Evolutionary conservation across 768 basidiomycete genomes (phyloP).

Genomic region (Tricholoma matsutake): DNA sequence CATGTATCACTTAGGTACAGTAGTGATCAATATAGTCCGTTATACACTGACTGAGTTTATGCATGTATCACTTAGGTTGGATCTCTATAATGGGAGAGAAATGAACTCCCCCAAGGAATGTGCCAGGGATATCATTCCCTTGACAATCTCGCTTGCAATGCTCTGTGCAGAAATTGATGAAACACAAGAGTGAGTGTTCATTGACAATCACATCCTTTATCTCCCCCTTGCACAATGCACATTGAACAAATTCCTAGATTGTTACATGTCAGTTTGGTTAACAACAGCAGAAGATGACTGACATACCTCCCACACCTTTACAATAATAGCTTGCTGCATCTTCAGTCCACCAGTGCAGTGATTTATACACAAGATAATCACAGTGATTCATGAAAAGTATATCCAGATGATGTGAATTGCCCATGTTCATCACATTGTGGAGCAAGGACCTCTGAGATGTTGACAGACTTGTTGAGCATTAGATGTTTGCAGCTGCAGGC

Average conservation of each 20-base stretch:
- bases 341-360: constrained; percentile 21
- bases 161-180: constrained; percentile 22
- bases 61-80: too few species aligned
- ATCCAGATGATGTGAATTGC: too few species aligned
- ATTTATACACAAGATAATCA: too few species aligned
- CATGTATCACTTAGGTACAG: too few species aligned
- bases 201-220: constrained; percentile 27
- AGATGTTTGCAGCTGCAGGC: too few species aligned
- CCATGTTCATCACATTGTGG: not conserved
- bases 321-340: constrained; percentile 21
- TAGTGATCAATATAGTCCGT: too few species aligned
- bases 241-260: not conserved
- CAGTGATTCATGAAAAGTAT: too few species aligned
- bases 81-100: too few species aligned
- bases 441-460: not conserved
- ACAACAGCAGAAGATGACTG: not conserved
- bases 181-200: constrained; percentile 26
- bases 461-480: too few species aligned
- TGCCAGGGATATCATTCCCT: constrained; percentile 22
- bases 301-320: constrained; percentile 19
- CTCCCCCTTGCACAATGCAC: constrained; percentile 5
- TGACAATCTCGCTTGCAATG: constrained; percentile 16
- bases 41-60: too few species aligned
- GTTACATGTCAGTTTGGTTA: not conserved
- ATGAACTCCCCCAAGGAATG: constrained; percentile 28